Percentiles rank a stretch among this genome's conserved stretches.
Evolutionary conservation across 2,329 filamentous ascomycete genomes (phyloP).

Genomic region (Cladophialophora carrionii): DNA sequence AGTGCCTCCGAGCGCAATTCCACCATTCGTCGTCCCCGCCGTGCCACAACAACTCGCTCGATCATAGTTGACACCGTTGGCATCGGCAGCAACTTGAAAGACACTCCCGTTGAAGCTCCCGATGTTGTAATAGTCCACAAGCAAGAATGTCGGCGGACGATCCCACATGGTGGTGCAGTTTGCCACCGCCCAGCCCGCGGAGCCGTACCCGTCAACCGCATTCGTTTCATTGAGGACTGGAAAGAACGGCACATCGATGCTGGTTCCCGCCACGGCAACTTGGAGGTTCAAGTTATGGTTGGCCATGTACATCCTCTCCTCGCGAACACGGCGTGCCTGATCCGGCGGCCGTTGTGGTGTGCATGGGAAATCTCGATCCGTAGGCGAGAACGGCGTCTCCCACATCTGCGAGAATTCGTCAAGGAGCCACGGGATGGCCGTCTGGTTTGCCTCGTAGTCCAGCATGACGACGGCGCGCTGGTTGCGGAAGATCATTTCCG

Average conservation of each 20-base stretch:
- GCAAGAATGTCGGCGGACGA: slow-evolving; percentile 73
- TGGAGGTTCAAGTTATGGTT: slow-evolving; percentile 91
- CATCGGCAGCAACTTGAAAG: slow-evolving; percentile 70
- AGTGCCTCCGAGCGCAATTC: neutral
- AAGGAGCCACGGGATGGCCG: slow-evolving; percentile 76
- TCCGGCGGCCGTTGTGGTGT: slow-evolving; percentile 74
- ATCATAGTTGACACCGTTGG: slow-evolving; percentile 73
- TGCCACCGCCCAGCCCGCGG: slow-evolving; percentile 65
- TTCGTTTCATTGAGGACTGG: slow-evolving; percentile 74
- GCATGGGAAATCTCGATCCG: slow-evolving; percentile 72
- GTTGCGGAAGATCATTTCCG: slow-evolving; percentile 70
- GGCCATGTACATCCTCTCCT: slow-evolving; percentile 72
- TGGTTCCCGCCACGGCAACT: slow-evolving; percentile 66
- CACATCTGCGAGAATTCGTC: slow-evolving; percentile 88
- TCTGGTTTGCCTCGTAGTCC: slow-evolving; percentile 83
- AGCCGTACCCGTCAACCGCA: slow-evolving; percentile 65
- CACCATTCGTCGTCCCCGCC: slow-evolving; percentile 18
- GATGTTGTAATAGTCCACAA: slow-evolving; percentile 83
- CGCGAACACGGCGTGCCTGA: slow-evolving; percentile 50
- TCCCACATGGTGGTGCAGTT: slow-evolving; percentile 69
- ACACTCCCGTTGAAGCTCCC: slow-evolving; percentile 71
- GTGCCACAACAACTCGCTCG: slow-evolving; percentile 45
- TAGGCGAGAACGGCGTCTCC: slow-evolving; percentile 86
- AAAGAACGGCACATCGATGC: slow-evolving; percentile 72
- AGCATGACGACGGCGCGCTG: slow-evolving; percentile 79